Percentiles rank a stretch among this genome's conserved stretches.
phyloP scores from a whole-genome alignment of 495 filamentous ascomycete genomes.

The Staphylotrichum tortipilum region DNA sequence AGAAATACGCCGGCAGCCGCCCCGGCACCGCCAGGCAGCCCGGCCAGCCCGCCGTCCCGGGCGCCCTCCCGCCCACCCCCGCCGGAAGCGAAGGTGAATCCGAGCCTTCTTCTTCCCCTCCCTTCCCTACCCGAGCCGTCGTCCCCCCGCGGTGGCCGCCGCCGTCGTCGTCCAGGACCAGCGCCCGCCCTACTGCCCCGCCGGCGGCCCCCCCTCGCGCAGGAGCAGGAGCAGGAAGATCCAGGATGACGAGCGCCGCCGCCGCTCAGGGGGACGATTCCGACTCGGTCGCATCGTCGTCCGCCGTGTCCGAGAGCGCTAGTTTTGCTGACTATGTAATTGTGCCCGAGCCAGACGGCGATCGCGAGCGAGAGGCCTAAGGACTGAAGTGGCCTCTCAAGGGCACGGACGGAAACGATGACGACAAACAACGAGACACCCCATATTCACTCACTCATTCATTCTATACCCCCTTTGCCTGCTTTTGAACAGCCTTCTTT shows the following conservation, averaged over 20 bases:
- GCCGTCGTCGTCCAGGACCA: slow-evolving; percentile 1
- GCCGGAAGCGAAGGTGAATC: slow-evolving; percentile 53
- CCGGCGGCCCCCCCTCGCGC: slow-evolving; percentile 3
- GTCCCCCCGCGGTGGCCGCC: slow-evolving; percentile 5
- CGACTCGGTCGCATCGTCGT: slow-evolving; percentile 20
- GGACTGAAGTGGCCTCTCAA: not conserved
- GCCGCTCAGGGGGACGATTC: slow-evolving; percentile 10
- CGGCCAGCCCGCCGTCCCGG: slow-evolving; percentile 38
- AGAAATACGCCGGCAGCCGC: slow-evolving; percentile 25
- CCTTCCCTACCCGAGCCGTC: slow-evolving; percentile 6
- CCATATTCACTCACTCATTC: too few species aligned
- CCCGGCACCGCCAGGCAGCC: slow-evolving; percentile 36
- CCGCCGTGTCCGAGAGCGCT: slow-evolving; percentile 21
- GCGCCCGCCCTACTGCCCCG: not conserved
- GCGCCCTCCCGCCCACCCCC: slow-evolving; percentile 46
- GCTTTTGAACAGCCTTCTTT: slow-evolving; percentile 5
- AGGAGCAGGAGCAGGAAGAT: not conserved
- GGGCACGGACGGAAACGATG: not conserved
- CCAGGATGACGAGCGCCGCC: too few species aligned
- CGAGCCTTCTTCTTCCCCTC: slow-evolving; percentile 17
- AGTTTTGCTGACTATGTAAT: slow-evolving; percentile 30
- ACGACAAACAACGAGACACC: slow-evolving; percentile 1
- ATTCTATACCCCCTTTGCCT: slow-evolving; percentile 12
- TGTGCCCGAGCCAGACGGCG: slow-evolving; percentile 28
- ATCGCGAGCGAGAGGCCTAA: slow-evolving; percentile 28